Conservation (phyloP, 1,284 basidiomycete genomes). For the Trametes pubescens region DNA sequence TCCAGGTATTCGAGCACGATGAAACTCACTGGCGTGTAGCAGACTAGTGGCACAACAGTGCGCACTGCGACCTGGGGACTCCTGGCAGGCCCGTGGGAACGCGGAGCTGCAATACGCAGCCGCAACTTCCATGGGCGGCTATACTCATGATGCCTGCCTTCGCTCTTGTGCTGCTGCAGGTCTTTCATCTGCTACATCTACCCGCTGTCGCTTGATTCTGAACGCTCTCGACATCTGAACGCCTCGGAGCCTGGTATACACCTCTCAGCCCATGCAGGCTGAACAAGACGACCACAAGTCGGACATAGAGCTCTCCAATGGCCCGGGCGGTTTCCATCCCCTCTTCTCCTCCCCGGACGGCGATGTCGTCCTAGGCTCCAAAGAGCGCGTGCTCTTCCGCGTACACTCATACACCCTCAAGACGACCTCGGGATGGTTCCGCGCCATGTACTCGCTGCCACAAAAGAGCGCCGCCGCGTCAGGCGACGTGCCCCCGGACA, state of each 20-base stretch:
- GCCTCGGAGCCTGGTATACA: too few species aligned
- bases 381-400: conserved; percentile 58
- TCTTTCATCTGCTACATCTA: too few species aligned
- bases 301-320: conserved; percentile 15
- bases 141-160: too few species aligned
- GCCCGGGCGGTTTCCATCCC: conserved; percentile 46
- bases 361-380: conserved; percentile 57
- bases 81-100: not conserved
- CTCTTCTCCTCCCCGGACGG: conserved; percentile 56
- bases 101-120: not conserved
- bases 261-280: conserved; percentile 29
- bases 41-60: too few species aligned
- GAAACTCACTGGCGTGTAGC: too few species aligned
- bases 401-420: conserved; percentile 65
- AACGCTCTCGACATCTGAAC: not conserved
- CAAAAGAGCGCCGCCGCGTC: conserved; percentile 41
- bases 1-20: too few species aligned
- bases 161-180: too few species aligned
- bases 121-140: not conserved
- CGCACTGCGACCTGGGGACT: too few species aligned
- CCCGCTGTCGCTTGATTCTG: too few species aligned
- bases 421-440: conserved; percentile 71
- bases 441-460: conserved; percentile 65
- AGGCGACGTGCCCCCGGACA: conserved; percentile 40
- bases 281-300: conserved; percentile 21